These are phyloP conservation scores for Leishmania gerbilli DNA, from an alignment of 208 protist genomes.

Conservation along the genomic window DNA sequence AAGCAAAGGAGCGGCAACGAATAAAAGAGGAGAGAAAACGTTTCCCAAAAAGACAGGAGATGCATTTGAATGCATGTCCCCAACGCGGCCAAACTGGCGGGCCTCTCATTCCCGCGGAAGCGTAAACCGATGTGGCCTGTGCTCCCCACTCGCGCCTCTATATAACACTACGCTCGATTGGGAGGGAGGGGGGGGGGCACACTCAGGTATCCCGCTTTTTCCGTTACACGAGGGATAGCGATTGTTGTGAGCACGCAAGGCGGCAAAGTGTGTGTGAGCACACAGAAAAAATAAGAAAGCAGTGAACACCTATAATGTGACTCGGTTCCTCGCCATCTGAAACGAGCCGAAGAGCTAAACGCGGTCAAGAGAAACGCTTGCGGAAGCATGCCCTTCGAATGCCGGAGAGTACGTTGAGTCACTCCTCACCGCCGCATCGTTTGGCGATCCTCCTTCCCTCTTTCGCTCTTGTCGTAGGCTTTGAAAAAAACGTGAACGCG, in stretches of 20 bases:
- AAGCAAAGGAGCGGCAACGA: background rate
- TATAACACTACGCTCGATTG: no score
- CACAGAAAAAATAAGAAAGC: no score
- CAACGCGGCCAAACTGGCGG: no score
- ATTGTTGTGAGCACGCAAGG: no score
- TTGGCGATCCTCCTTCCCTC: background rate
- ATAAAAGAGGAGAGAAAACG: background rate
- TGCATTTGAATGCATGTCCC: background rate
- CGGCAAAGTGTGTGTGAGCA: no score
- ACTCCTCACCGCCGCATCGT: background rate
- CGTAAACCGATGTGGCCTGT: no score
- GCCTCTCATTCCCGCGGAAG: no score
- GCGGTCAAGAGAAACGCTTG: background rate
- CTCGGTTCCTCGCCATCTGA: background rate
- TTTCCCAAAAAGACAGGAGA: background rate
- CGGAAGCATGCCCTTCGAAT: background rate
- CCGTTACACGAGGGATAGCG: no score
- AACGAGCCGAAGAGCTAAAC: background rate
- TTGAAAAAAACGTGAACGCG: background rate
- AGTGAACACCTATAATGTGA: background rate
- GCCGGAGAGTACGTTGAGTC: background rate
- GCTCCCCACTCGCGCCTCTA: no score
- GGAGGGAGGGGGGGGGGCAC: no score
- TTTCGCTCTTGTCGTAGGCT: background rate
- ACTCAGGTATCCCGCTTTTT: no score